These are phyloP conservation scores for Wickerhamomyces mucosus DNA, from an alignment of 805 yeast genomes.

Conservation along the genomic window DNA sequence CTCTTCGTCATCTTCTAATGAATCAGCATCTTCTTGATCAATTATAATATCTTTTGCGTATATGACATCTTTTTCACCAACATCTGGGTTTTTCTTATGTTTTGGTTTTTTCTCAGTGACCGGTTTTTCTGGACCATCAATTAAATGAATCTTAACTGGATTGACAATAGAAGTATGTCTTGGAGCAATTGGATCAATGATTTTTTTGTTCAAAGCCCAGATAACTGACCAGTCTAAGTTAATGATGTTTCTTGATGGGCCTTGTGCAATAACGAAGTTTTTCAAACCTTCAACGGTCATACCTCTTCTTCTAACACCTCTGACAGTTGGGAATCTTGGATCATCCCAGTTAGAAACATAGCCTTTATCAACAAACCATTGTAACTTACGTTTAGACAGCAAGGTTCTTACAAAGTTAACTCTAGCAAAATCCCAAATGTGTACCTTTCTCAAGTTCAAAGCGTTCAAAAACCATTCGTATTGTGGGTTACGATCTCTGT, in stretches of 20 bases:
- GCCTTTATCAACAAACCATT: slow-evolving; percentile 95
- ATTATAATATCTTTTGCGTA: slow-evolving; percentile 55
- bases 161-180: slow-evolving; percentile 81
- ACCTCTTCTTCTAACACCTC: slow-evolving; percentile 99
- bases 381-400: slow-evolving; percentile 93
- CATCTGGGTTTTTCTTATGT: slow-evolving; percentile 90
- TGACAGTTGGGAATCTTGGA: slow-evolving; percentile 98
- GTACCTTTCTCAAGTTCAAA: slow-evolving; percentile 78
- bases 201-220: slow-evolving; percentile 96
- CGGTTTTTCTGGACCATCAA: slow-evolving; percentile 59
- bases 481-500: slow-evolving; percentile 97
- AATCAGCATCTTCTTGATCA: slow-evolving; percentile 79
- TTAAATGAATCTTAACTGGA: slow-evolving; percentile 60
- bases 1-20: slow-evolving; percentile 79
- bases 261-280: slow-evolving; percentile 89
- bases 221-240: slow-evolving; percentile 96
- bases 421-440: slow-evolving; percentile 97
- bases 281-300: slow-evolving; percentile 97
- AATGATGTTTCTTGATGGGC: slow-evolving; percentile 95
- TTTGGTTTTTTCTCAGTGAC: slow-evolving; percentile 69
- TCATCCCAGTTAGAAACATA: slow-evolving; percentile 95
- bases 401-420: slow-evolving; percentile 94
- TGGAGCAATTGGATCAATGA: slow-evolving; percentile 95
- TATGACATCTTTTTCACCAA: slow-evolving; percentile 76
- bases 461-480: slow-evolving; percentile 92